phyloP scores from a whole-genome alignment of 371 early-diverging fungal genomes.

The Apophysomyces elegans region DNA sequence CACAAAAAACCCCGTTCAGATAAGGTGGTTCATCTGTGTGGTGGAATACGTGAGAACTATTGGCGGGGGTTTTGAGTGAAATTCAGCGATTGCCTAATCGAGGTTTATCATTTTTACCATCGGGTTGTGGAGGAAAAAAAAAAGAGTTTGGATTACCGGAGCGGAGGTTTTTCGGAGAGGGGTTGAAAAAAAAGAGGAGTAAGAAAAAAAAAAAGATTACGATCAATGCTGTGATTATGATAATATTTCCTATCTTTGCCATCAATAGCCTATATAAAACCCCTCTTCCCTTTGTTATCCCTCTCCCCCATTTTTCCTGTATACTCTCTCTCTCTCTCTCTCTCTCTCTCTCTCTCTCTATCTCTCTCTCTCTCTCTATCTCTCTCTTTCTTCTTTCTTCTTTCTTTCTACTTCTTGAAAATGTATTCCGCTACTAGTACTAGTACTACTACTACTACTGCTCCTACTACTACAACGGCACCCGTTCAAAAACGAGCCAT shows the following conservation, averaged over 20 bases:
- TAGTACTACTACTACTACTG: too few relatives aligned
- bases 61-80: neutral
- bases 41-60: conserved; percentile 6
- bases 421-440: conserved; percentile 16
- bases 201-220: neutral
- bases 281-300: conserved; percentile 10
- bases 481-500: conserved; percentile 31
- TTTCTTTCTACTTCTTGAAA: conserved; percentile 12
- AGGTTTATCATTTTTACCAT: conserved; percentile 15
- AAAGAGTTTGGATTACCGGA: neutral
- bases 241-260: neutral
- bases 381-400: conserved; percentile 4
- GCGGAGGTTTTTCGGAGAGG: conserved; percentile 4
- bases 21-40: neutral
- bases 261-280: conserved; percentile 7
- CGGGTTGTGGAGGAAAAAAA: conserved; percentile 1
- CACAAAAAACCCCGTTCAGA: conserved; percentile 19
- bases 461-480: conserved; percentile 8
- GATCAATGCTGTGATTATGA: neutral
- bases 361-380: conserved; percentile 10
- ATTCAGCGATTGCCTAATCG: conserved; percentile 11
- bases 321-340: conserved; percentile 6
- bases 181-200: neutral
- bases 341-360: too few relatives aligned
- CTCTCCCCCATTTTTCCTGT: neutral